phyloP scores from a whole-genome alignment of 2,329 filamentous ascomycete species.

The Trichoderma sp. region DNA sequence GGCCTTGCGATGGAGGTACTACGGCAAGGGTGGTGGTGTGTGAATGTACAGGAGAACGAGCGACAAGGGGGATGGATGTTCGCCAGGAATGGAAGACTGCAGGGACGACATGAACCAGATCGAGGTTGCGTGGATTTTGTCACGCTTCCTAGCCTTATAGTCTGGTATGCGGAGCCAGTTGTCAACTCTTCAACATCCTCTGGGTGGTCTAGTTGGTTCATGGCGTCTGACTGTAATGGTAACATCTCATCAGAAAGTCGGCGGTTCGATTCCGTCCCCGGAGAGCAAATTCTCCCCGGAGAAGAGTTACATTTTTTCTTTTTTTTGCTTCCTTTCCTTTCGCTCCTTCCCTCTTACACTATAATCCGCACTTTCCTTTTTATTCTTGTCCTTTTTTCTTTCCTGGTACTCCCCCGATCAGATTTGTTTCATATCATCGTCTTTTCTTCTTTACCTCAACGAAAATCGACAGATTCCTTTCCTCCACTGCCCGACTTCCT shows the following conservation, averaged over 20 bases:
- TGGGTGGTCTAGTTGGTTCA: conserved; percentile 39
- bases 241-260: conserved; percentile 36
- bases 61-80: no score
- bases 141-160: background rate
- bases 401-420: background rate
- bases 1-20: no score
- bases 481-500: no score
- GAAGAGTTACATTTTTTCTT: conserved; percentile 25
- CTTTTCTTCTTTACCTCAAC: background rate
- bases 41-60: no score
- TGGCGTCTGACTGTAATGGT: conserved; percentile 38
- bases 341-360: no score
- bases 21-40: no score
- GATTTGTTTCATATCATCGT: background rate
- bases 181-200: conserved; percentile 31
- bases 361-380: background rate
- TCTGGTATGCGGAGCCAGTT: background rate
- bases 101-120: background rate
- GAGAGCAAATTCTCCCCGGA: conserved; percentile 34
- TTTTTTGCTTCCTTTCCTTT: background rate
- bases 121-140: background rate
- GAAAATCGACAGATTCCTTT: background rate
- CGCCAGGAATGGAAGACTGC: no score
- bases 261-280: conserved; percentile 38
- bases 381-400: conserved; percentile 14